Evolutionary conservation across 306 rosid genomes (phyloP), one percentile per base, ranked within the genome.

Genomic region (Trifolium pratense): DNA sequence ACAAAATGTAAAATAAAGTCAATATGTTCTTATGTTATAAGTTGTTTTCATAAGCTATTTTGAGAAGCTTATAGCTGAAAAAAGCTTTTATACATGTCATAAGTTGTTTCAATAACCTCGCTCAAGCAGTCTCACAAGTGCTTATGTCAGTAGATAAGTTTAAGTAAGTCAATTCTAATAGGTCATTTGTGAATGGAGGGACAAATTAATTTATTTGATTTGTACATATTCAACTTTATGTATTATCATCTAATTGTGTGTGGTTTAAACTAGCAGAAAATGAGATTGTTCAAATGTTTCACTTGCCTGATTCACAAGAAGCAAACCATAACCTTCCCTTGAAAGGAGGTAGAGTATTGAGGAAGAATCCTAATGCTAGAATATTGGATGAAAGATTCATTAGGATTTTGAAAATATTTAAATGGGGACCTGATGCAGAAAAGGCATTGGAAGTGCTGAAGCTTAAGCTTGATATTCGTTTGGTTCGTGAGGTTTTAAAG

Each of bases 361-460:
- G 86, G 83, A 89, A 64, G 82, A 85, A 78, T 60, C 87, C 89
- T 14, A 66, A 86, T 55, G 75, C 89, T 68, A 79, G 92, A 77
- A 81, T 53, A 73, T 75, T 93, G 82, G 98, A 91, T 70, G 98
- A 88, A 74, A 84, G 98, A 37, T 93, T 93, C 83, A 88, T 82
- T 57, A 87, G 92, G 87, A 94, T 91, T 71, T 85, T 94, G 90
- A 91, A 88, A 64, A 88, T 94, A 66, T 94, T 94, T 73, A 94
- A 91, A 76, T 94, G 97, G 98, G 98, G 98, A 3, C 82, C 94
- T 58, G 96, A 91, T 81, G 96, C 97, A 18, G 98, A 94, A 77
- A 93, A 88, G 86, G 98, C 98, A 3, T 63, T 91, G 81, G 95
- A 94, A 84, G 96, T 94, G 65, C 77, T 94, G 25, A 91, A 88